Conservation (phyloP, 2,329 filamentous ascomycete species). For the Neopestalotiopsis sp. region DNA sequence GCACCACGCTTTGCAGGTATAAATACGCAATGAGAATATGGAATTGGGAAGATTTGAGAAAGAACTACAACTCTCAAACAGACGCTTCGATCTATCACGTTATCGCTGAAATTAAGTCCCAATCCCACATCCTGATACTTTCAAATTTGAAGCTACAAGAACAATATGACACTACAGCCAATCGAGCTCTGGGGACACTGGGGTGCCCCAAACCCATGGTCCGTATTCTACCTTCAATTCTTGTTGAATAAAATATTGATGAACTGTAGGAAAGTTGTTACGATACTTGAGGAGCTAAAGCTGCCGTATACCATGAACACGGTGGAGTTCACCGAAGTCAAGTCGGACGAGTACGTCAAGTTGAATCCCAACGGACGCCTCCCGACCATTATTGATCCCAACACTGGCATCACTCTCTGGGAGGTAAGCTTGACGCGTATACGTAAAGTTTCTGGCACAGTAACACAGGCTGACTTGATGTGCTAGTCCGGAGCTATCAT, state of each 20-base stretch:
- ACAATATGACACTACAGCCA: not conserved
- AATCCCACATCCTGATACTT: not conserved
- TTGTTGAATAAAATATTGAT: not conserved
- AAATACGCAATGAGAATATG: too few relatives aligned
- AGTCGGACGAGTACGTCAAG: conserved; percentile 29
- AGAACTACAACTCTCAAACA: too few relatives aligned
- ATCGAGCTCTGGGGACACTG: conserved; percentile 9
- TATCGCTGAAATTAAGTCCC: too few relatives aligned
- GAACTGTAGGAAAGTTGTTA: conserved; percentile 28
- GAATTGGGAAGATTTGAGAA: too few relatives aligned
- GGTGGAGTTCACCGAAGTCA: conserved; percentile 27
- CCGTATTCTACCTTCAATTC: not conserved
- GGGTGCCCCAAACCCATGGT: conserved; percentile 9
- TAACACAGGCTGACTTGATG: not conserved
- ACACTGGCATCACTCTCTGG: conserved; percentile 50
- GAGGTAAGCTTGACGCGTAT: conserved; percentile 30
- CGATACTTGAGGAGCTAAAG: conserved; percentile 36
- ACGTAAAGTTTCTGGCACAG: not conserved
- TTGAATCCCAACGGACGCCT: conserved; percentile 41
- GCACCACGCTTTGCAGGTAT: not conserved
- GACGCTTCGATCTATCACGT: too few relatives aligned
- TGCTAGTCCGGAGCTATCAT: conserved; percentile 49
- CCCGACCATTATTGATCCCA: conserved; percentile 41
- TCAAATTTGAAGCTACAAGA: not conserved
- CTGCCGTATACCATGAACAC: conserved; percentile 31